Evolutionary conservation across 2,329 filamentous ascomycete species (phyloP).

Genomic region (Curvularia eragrostidis): DNA sequence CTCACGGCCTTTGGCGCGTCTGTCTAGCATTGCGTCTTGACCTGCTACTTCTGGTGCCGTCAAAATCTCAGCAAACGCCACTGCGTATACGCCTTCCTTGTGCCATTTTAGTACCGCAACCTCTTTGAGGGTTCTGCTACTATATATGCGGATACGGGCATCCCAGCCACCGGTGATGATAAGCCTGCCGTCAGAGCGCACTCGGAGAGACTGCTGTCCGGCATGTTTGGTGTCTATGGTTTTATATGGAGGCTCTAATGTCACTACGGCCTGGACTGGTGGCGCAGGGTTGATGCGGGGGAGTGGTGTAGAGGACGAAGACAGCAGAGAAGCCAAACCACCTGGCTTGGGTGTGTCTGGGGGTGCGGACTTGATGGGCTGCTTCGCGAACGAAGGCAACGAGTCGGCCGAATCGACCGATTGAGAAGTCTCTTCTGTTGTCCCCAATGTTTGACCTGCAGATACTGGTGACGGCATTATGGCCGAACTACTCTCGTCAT

Average conservation of each 20-base stretch:
- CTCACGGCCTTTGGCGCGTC: background rate
- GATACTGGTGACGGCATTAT: background rate
- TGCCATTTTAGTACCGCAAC: conserved; percentile 96
- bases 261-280: conserved; percentile 7
- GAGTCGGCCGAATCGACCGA: background rate
- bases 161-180: conserved; percentile 97
- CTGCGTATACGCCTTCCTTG: conserved; percentile 81
- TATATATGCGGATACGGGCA: conserved; percentile 79
- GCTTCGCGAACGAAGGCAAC: conserved; percentile 29
- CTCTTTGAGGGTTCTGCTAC: conserved; percentile 79
- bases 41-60: conserved; percentile 13
- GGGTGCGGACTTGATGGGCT: conserved; percentile 11
- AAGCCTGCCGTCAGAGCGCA: conserved; percentile 81
- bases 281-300: conserved; percentile 16
- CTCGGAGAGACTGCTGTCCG: conserved; percentile 80
- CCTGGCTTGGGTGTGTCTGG: conserved; percentile 10
- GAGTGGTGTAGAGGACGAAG: conserved; percentile 15
- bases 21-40: background rate
- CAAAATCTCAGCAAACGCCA: conserved; percentile 68
- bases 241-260: conserved; percentile 60
- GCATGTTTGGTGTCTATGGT: conserved; percentile 80
- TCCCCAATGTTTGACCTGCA: background rate
- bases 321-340: conserved; percentile 38
- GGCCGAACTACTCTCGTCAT: background rate
- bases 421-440: background rate